A percentile compares a stretch with the other conserved stretches of the same genome.
Evolutionary conservation across 805 yeast genomes (phyloP).

Genomic region (Nakazawaea laoshanensis): DNA sequence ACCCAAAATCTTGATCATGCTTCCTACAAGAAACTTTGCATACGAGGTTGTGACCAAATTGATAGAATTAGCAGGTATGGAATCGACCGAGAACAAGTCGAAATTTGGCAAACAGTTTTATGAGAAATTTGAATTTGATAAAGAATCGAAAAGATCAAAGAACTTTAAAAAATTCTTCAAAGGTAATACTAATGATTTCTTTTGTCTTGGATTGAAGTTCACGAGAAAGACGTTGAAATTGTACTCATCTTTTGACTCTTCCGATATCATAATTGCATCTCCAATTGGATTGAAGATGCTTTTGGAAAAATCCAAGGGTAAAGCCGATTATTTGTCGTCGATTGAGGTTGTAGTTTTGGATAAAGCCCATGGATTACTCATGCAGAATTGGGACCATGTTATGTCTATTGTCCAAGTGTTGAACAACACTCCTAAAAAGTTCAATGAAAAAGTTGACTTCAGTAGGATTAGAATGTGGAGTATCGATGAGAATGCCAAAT

Average conservation of each 20-base stretch:
- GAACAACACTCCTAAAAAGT: conserved; percentile 68
- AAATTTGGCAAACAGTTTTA: conserved; percentile 68
- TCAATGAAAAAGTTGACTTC: conserved; percentile 79
- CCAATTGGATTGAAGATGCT: conserved; percentile 84
- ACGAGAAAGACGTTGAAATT: conserved; percentile 82
- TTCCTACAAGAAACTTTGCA: conserved; percentile 80
- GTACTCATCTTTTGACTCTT: conserved; percentile 73
- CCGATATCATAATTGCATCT: conserved; percentile 84
- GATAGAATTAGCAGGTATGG: conserved; percentile 54
- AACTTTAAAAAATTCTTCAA: conserved; percentile 75
- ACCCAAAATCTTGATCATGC: conserved; percentile 74
- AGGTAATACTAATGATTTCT: conserved; percentile 89
- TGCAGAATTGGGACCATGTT: conserved; percentile 92
- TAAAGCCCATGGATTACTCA: conserved; percentile 76
- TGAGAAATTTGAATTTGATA: conserved; percentile 27
- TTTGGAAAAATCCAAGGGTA: conserved; percentile 46
- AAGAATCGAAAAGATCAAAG: conserved; percentile 55
- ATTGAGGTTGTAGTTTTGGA: conserved; percentile 79
- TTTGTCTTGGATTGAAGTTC: conserved; percentile 83
- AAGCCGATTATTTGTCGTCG: conserved; percentile 78
- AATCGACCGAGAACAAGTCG: conserved; percentile 72
- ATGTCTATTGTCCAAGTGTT: conserved; percentile 54
- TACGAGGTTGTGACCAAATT: conserved; percentile 58
- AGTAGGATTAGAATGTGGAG: conserved; percentile 89
- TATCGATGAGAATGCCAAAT: conserved; percentile 70